A percentile compares a stretch with the other conserved stretches of the same genome.
These are phyloP conservation scores for Hypholoma sublateritium DNA, from an alignment of 768 basidiomycete genomes.

Conservation along the genomic window DNA sequence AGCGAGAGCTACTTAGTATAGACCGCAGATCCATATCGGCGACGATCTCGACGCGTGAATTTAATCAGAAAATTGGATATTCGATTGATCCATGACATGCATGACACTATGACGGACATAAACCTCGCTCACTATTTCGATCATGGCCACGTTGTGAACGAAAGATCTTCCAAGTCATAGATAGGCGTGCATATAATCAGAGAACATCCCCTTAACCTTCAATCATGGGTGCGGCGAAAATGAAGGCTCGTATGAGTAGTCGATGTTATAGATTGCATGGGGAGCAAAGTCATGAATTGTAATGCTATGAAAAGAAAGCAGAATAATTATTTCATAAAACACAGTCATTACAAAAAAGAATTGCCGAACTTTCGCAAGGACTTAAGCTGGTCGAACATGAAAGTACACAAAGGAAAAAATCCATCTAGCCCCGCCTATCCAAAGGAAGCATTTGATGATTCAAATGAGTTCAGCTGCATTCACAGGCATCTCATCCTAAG, in stretches of 20 bases:
- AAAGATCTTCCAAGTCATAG: neutral
- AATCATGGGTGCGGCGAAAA: too few relatives aligned
- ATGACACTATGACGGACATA: neutral
- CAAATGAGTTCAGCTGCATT: constrained; percentile 97
- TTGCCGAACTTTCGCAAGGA: neutral
- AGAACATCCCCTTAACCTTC: neutral
- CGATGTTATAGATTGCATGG: too few relatives aligned
- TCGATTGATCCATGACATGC: neutral
- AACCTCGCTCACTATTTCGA: constrained; percentile 14
- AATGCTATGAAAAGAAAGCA: too few relatives aligned
- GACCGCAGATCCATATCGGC: neutral
- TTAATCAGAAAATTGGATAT: neutral
- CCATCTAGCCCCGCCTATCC: constrained; percentile 3
- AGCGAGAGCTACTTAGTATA: too few relatives aligned
- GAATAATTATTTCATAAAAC: neutral
- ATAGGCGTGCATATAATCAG: neutral
- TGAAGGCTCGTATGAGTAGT: too few relatives aligned
- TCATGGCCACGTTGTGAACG: neutral
- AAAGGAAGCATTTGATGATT: constrained; percentile 15
- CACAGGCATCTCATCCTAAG: constrained; percentile 96
- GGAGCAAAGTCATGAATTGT: too few relatives aligned
- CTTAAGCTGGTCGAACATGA: constrained; percentile 5
- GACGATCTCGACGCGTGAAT: neutral
- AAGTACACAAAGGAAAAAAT: constrained; percentile 17
- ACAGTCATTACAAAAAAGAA: neutral